phyloP scores from a whole-genome alignment of 257 asterid species.

The Anisodus acutangulus region DNA sequence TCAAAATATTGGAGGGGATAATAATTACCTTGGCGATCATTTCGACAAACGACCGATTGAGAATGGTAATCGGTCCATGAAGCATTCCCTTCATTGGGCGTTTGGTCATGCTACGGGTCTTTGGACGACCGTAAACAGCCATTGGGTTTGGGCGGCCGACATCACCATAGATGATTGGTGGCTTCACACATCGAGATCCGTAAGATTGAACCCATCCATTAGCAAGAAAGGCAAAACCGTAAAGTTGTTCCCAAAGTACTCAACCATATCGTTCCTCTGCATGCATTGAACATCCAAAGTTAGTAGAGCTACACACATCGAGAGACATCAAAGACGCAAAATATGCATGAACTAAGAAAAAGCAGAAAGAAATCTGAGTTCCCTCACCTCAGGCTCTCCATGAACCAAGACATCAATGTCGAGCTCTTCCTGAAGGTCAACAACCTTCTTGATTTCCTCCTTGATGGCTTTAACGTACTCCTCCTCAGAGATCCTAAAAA shows the following conservation, averaged over 20 bases:
- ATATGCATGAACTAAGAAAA: constrained; percentile 2
- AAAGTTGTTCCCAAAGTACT: constrained; percentile 97
- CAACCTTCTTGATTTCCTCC: constrained; percentile 91
- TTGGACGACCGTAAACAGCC: too few species aligned
- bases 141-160: constrained; percentile 95
- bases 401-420: constrained; percentile 97
- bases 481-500: constrained; percentile 83
- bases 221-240: constrained; percentile 94
- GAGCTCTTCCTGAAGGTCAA: constrained; percentile 95
- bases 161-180: constrained; percentile 95
- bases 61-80: constrained; percentile 95
- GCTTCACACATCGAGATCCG: constrained; percentile 98
- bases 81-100: constrained; percentile 99
- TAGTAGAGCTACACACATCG: not conserved
- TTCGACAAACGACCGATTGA: constrained; percentile 96
- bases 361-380: not conserved
- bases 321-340: not conserved
- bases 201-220: constrained; percentile 98
- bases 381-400: constrained; percentile 95
- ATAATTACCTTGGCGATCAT: constrained; percentile 83
- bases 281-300: constrained; percentile 31
- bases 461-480: constrained; percentile 80
- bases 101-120: constrained; percentile 96
- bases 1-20: not conserved
- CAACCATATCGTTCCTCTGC: constrained; percentile 98